Conservation (phyloP, 2,329 filamentous ascomycete species). For the Dactylellina sp. region DNA sequence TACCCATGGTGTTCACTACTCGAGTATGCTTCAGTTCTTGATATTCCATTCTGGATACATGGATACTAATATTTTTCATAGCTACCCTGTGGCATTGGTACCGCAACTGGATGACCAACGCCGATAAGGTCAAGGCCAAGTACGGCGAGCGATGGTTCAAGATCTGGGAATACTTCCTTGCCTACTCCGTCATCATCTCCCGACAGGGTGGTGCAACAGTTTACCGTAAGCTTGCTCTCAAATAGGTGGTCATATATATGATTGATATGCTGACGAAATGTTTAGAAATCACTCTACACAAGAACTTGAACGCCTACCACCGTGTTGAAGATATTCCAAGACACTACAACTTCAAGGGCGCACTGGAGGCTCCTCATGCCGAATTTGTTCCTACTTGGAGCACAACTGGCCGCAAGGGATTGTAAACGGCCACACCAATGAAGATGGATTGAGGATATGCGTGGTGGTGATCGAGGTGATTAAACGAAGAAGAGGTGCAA, state of each 20-base stretch:
- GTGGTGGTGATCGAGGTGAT: not conserved
- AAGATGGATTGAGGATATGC: not conserved
- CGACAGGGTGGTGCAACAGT: conserved; percentile 86
- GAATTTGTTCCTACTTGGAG: conserved; percentile 43
- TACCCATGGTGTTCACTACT: conserved; percentile 79
- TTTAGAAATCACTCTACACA: conserved; percentile 78
- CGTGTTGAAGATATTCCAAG: conserved; percentile 78
- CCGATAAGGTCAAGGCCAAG: conserved; percentile 91
- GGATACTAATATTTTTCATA: conserved; percentile 77
- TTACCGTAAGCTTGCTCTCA: conserved; percentile 68
- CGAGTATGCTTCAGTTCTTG: conserved; percentile 22
- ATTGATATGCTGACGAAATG: no score
- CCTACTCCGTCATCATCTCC: conserved; percentile 83
- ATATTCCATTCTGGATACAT: conserved; percentile 1
- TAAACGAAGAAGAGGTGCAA: not conserved
- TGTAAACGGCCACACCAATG: conserved; percentile 4
- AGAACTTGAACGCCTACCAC: conserved; percentile 90
- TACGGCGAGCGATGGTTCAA: conserved; percentile 96
- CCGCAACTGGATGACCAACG: conserved; percentile 96
- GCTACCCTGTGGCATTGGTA: conserved; percentile 98
- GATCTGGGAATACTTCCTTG: conserved; percentile 94
- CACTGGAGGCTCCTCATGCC: conserved; percentile 65
- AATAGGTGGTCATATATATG: not conserved
- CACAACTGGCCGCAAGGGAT: conserved; percentile 33
- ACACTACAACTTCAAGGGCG: conserved; percentile 77